phyloP scores from a whole-genome alignment of 148 eudicot genomes.

The Vaccinium vitisidaea region DNA sequence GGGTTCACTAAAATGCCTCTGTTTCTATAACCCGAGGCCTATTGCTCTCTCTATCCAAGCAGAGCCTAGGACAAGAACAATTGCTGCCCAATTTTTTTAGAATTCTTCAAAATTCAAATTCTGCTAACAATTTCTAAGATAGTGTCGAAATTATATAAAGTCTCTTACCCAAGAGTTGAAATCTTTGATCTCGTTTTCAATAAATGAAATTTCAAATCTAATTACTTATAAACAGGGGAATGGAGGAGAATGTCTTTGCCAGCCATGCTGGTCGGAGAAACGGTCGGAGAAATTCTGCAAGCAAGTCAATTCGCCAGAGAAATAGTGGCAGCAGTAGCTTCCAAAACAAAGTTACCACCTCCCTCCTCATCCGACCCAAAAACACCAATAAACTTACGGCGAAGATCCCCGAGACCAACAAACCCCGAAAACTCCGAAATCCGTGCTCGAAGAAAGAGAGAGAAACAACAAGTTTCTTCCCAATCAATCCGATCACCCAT shows the following conservation, averaged over 20 bases:
- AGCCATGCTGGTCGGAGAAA: constrained; percentile 86
- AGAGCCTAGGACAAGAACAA: too few relatives aligned
- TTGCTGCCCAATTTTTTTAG: too few relatives aligned
- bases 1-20: not conserved
- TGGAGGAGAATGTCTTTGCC: constrained; percentile 89
- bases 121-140: not conserved
- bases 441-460: constrained; percentile 60
- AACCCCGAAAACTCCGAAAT: constrained; percentile 47
- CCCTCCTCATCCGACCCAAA: constrained; percentile 53
- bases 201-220: not conserved
- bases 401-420: constrained; percentile 30
- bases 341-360: constrained; percentile 17
- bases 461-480: constrained; percentile 60
- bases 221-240: constrained; percentile 42
- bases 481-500: constrained; percentile 34
- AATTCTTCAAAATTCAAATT: not conserved
- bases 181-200: too few relatives aligned
- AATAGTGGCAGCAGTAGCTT: constrained; percentile 36
- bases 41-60: too few relatives aligned
- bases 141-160: not conserved
- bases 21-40: too few relatives aligned
- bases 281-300: constrained; percentile 74
- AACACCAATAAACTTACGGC: constrained; percentile 56
- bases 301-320: constrained; percentile 65
- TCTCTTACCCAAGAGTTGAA: not conserved